Percentiles rank a stretch among this genome's conserved stretches.
Evolutionary conservation across 2,329 filamentous ascomycete species (phyloP).

Genomic region (Ascochyta lentis): DNA sequence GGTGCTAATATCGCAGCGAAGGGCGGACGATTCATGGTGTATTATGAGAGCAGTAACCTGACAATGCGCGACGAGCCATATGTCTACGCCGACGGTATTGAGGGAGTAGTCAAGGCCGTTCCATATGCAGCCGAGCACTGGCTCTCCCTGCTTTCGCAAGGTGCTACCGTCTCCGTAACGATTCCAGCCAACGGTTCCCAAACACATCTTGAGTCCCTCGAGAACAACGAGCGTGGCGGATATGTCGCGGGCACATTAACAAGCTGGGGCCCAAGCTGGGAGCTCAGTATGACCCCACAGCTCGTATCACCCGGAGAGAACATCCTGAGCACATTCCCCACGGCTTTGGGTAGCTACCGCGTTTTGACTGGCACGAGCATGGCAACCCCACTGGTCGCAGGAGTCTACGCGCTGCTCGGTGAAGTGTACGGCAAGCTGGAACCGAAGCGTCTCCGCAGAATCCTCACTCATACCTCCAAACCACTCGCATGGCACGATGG

Average conservation of each 20-base stretch:
- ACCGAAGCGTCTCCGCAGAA: conserved; percentile 16
- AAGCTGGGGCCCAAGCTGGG: conserved; percentile 68
- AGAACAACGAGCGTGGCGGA: conserved; percentile 21
- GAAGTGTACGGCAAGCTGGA: conserved; percentile 28
- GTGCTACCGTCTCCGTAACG: conserved; percentile 18
- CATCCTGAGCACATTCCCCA: conserved; percentile 64
- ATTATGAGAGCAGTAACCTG: conserved; percentile 19
- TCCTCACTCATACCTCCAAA: conserved; percentile 26
- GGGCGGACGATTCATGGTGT: conserved; percentile 61
- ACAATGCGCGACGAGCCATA: conserved; percentile 25
- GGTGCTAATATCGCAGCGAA: conserved; percentile 49
- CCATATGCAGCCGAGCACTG: conserved; percentile 20
- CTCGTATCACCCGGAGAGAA: conserved; percentile 63
- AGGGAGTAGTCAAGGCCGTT: conserved; percentile 14
- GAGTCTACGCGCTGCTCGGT: conserved; percentile 24
- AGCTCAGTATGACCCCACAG: conserved; percentile 64
- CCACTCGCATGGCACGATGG: conserved; percentile 26
- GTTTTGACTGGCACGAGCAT: conserved; percentile 66
- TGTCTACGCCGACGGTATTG: conserved; percentile 24
- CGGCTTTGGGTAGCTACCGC: conserved; percentile 55
- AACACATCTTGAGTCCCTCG: conserved; percentile 19
- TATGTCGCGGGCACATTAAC: conserved; percentile 28
- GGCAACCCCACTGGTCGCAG: conserved; percentile 40
- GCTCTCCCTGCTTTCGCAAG: conserved; percentile 21
- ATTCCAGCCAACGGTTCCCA: conserved; percentile 19